phyloP scores from a whole-genome alignment of 805 yeast genomes.

The Spathaspora passalidarum region DNA sequence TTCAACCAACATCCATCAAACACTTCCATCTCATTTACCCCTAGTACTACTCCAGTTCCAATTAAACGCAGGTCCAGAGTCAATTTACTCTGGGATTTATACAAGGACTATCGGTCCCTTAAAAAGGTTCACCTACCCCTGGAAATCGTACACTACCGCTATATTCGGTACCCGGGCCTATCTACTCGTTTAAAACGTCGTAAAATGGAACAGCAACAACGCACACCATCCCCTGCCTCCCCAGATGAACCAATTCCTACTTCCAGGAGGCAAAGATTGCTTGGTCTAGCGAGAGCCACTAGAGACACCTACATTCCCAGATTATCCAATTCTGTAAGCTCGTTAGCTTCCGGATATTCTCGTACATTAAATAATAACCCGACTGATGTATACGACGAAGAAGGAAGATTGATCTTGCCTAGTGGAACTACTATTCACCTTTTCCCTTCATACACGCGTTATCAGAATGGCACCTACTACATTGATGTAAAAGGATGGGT shows the following conservation, averaged over 20 bases:
- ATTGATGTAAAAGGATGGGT: conserved; percentile 72
- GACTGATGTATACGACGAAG: conserved; percentile 25
- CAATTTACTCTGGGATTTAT: conserved; percentile 26
- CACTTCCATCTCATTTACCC: neutral
- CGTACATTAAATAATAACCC: conserved; percentile 20
- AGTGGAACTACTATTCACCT: conserved; percentile 58
- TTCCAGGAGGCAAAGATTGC: conserved; percentile 44
- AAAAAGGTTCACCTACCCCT: conserved; percentile 13
- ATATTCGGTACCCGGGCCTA: neutral
- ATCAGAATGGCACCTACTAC: conserved; percentile 28
- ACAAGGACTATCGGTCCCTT: conserved; percentile 30
- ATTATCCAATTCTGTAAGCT: conserved; percentile 46
- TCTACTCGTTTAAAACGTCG: neutral
- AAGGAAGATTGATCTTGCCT: conserved; percentile 40
- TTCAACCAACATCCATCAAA: conserved; percentile 5
- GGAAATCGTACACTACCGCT: neutral
- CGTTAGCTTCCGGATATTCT: conserved; percentile 46
- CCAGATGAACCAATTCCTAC: neutral
- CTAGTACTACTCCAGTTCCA: conserved; percentile 4
- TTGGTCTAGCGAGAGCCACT: conserved; percentile 52
- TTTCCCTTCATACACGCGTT: conserved; percentile 36
- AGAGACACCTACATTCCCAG: conserved; percentile 57
- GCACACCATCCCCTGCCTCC: neutral
- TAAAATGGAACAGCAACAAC: neutral
- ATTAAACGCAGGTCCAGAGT: conserved; percentile 16